Percentiles rank a stretch among this genome's conserved stretches.
Evolutionary conservation across 768 basidiomycete genomes (phyloP).

Genomic region (Mycena amicta): DNA sequence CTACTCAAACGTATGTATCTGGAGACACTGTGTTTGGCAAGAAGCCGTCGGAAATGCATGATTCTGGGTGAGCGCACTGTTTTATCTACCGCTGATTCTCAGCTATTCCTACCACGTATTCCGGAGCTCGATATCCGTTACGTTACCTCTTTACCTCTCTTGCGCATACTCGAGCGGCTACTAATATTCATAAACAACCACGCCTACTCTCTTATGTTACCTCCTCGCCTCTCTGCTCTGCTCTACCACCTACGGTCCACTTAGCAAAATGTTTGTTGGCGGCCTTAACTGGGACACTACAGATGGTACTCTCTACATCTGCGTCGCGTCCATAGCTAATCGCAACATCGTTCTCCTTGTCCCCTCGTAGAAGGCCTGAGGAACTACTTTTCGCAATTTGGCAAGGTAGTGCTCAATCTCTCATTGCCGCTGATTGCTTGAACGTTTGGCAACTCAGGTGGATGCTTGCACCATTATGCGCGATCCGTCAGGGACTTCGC

Average conservation of each 20-base stretch:
- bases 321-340: slow-evolving; percentile 39
- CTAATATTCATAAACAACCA: slow-evolving; percentile 19
- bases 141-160: slow-evolving; percentile 32
- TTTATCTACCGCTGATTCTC: slow-evolving; percentile 22
- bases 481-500: slow-evolving; percentile 70
- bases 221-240: slow-evolving; percentile 23
- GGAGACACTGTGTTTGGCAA: slow-evolving; percentile 52
- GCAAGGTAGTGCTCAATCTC: slow-evolving; percentile 49
- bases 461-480: slow-evolving; percentile 88
- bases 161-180: slow-evolving; percentile 23
- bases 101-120: slow-evolving; percentile 37
- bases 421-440: not conserved
- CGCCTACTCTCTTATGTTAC: slow-evolving; percentile 21
- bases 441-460: slow-evolving; percentile 46
- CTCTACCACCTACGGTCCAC: slow-evolving; percentile 16
- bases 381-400: slow-evolving; percentile 80
- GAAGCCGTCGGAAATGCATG: slow-evolving; percentile 75
- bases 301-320: slow-evolving; percentile 64
- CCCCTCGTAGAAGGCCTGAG: slow-evolving; percentile 52
- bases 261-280: slow-evolving; percentile 90
- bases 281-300: slow-evolving; percentile 91
- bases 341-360: slow-evolving; percentile 28
- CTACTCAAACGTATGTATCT: slow-evolving; percentile 19
- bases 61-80: slow-evolving; percentile 71
- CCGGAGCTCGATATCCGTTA: slow-evolving; percentile 29